These are phyloP conservation scores for Arctium lappa DNA, from an alignment of 129 eudicot genomes.

Conservation along the genomic window DNA sequence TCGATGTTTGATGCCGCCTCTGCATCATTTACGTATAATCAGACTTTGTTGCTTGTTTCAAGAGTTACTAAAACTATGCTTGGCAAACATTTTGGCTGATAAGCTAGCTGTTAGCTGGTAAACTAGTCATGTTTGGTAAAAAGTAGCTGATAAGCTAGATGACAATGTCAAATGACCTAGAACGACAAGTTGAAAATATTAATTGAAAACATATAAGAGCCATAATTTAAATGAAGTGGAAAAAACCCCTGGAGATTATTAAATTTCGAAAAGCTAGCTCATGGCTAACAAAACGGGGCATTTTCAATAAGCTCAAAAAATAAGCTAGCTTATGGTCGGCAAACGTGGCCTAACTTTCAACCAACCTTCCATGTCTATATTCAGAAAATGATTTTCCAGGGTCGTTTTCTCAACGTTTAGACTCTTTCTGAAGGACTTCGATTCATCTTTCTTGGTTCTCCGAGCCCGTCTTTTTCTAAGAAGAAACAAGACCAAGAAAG, in stretches of 20 bases:
- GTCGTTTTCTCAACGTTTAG: conserved; percentile 16
- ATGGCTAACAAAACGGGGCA: neutral
- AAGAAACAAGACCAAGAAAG: conserved; percentile 16
- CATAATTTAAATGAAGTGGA: neutral
- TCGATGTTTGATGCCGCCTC: conserved; percentile 34
- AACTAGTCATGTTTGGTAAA: neutral
- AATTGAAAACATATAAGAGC: neutral
- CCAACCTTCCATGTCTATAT: conserved; percentile 40
- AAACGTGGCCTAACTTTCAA: neutral
- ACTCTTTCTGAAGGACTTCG: conserved; percentile 1
- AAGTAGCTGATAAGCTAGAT: neutral
- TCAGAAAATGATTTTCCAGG: conserved; percentile 32
- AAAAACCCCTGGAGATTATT: neutral
- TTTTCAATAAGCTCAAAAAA: neutral
- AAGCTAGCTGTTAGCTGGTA: neutral
- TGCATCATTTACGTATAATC: conserved; percentile 10
- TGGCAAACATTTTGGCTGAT: too few species aligned
- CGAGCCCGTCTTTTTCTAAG: conserved; percentile 22
- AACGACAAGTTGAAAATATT: neutral
- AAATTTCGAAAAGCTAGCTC: neutral
- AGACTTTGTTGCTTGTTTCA: neutral
- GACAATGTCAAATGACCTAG: neutral
- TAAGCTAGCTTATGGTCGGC: neutral
- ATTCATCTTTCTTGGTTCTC: conserved; percentile 1
- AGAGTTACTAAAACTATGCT: neutral